Evolutionary conservation across 2,329 filamentous ascomycete species (phyloP).

Genomic region (Juglanconis juglandina): DNA sequence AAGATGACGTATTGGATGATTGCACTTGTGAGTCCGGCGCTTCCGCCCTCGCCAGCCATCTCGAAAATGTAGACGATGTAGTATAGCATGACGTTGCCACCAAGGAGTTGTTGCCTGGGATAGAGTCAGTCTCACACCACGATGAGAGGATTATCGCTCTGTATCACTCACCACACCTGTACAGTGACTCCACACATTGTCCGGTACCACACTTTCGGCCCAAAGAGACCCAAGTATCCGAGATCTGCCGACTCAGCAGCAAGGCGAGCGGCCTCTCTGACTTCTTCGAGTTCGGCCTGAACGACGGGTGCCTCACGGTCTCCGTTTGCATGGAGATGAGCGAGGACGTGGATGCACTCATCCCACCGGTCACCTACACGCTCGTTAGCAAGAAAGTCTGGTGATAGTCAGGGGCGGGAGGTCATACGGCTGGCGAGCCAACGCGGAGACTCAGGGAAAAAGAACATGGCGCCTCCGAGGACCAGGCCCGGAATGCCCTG

Average conservation of each 20-base stretch:
- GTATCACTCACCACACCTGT: slow-evolving; percentile 40
- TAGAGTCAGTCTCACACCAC: neutral
- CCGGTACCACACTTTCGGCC: slow-evolving; percentile 45
- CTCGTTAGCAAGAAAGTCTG: neutral
- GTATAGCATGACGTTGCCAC: slow-evolving; percentile 57
- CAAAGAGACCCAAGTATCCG: slow-evolving; percentile 43
- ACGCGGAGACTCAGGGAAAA: slow-evolving; percentile 63
- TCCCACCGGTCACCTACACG: slow-evolving; percentile 60
- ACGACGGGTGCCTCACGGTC: slow-evolving; percentile 50
- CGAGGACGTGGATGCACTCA: slow-evolving; percentile 57
- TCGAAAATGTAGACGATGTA: slow-evolving; percentile 62
- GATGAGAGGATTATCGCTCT: neutral
- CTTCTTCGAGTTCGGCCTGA: slow-evolving; percentile 16
- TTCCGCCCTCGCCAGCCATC: slow-evolving; percentile 21
- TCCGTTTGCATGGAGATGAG: slow-evolving; percentile 55
- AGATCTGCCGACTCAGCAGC: slow-evolving; percentile 35
- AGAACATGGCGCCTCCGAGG: slow-evolving; percentile 54
- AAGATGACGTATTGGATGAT: slow-evolving; percentile 56
- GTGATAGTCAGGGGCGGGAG: neutral
- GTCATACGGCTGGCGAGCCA: slow-evolving; percentile 57
- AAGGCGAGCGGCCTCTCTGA: slow-evolving; percentile 34
- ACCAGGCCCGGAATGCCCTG: slow-evolving; percentile 55
- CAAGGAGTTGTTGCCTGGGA: slow-evolving; percentile 48
- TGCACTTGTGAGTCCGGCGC: slow-evolving; percentile 42
- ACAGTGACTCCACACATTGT: slow-evolving; percentile 50